Conservation (phyloP, 2,329 filamentous ascomycete species). For the Beauveria asiatica region DNA sequence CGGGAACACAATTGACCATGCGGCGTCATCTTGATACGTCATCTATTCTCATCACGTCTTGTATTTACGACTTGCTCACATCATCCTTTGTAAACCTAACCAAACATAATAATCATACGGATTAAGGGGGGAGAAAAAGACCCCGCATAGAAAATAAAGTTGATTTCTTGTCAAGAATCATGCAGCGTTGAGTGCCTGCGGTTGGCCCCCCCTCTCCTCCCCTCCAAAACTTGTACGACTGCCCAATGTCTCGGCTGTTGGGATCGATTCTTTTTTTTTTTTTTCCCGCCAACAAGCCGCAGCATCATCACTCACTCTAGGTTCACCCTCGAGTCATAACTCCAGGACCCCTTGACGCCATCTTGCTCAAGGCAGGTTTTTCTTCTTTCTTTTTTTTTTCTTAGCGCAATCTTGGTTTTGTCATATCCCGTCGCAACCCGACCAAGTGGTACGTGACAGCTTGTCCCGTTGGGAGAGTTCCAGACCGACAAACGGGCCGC, state of each 20-base stretch:
- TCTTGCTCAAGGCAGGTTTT: neutral
- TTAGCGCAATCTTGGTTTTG: neutral
- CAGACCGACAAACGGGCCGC: slow-evolving; percentile 4
- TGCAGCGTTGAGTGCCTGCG: no score
- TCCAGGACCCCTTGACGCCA: neutral
- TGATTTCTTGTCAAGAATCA: no score
- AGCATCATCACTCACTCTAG: no score
- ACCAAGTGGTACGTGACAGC: slow-evolving; percentile 6
- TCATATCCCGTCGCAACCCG: neutral
- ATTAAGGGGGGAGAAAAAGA: no score
- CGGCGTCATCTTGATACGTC: no score
- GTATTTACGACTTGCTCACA: no score
- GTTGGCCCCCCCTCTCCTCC: neutral
- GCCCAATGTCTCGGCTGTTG: slow-evolving; percentile 8
- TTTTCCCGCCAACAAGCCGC: no score
- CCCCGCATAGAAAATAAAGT: no score
- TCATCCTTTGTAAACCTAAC: no score
- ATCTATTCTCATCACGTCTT: no score
- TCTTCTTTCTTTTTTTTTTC: neutral
- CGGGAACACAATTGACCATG: no score
- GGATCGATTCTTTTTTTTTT: neutral
- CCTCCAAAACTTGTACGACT: neutral
- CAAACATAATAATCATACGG: no score
- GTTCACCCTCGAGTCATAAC: neutral
- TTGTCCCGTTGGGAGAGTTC: neutral